Conservation (phyloP, 768 basidiomycete species). For the Termitomyces heimii region DNA sequence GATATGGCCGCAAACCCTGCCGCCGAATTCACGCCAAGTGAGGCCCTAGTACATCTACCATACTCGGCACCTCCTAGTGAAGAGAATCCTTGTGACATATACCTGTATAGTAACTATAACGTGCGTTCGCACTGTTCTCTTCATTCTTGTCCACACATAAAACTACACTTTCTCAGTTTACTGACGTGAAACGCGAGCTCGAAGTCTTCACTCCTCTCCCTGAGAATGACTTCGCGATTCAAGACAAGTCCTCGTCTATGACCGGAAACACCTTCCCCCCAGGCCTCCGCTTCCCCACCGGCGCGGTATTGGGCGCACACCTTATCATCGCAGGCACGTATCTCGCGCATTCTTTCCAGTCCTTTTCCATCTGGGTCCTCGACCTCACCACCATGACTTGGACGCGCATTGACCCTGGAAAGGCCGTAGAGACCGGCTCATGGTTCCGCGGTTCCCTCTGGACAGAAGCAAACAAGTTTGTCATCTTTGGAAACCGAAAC, state of each 20-base stretch:
- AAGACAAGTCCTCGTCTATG: constrained; percentile 81
- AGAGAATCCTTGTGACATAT: constrained; percentile 81
- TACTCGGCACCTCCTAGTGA: constrained; percentile 70
- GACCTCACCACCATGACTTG: constrained; percentile 80
- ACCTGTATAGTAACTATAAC: constrained; percentile 95
- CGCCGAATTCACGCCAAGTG: constrained; percentile 49
- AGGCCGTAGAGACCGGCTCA: constrained; percentile 79
- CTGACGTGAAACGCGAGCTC: constrained; percentile 92
- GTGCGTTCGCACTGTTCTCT: constrained; percentile 34
- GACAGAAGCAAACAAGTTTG: constrained; percentile 76
- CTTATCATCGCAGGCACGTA: constrained; percentile 95
- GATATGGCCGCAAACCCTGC: constrained; percentile 33
- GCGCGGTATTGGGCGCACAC: constrained; percentile 84
- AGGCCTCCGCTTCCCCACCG: constrained; percentile 93
- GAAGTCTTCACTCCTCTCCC: constrained; percentile 85
- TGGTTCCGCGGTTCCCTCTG: constrained; percentile 94
- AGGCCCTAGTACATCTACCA: constrained; percentile 64
- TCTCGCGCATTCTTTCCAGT: constrained; percentile 89
- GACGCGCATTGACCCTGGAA: constrained; percentile 86
- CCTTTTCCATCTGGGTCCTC: constrained; percentile 95
- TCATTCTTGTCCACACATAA: background rate
- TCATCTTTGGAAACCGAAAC: constrained; percentile 86
- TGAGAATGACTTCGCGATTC: constrained; percentile 68
- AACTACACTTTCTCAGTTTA: constrained; percentile 50
- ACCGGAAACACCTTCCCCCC: constrained; percentile 80